Base-by-base conservation (phyloP, 176 grass and related monocot genomes). In the Cenchrus americanus region DNA sequence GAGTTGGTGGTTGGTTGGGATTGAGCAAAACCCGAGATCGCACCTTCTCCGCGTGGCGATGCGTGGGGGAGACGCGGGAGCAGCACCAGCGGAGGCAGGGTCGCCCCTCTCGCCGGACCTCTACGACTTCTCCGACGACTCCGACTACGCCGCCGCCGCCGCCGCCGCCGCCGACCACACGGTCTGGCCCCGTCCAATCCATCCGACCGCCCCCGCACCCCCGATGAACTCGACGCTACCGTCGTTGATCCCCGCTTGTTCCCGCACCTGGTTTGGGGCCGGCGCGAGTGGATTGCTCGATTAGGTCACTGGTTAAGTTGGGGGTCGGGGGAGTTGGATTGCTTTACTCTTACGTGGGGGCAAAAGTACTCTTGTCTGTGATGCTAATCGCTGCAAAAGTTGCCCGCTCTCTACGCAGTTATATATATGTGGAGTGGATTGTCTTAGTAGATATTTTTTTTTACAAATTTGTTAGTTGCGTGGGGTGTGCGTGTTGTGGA, bases 111-210 rank as follows among this genome's bases (percentile, higher is more conserved):
- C 83, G 26, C 76, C 87, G 67, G 96, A 99, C 44, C 86, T 83
- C 62, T 86, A 94, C 86, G 96, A 99, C 63, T 83, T 96, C 89
- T 94, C 96, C 77, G 96, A 99, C 93, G 96, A 99, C 80, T 76
- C 91, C 65, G 96, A 99, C 44, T 99, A 99, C 87, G 96, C 91
- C 32, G 93, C 85, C 50, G 94, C 94, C n/a, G 96, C 83, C 21
- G 43, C 75, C 21, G 43, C 75, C 50, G 47, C 37, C 46, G 72
- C 87, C 76, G 70, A 73, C 79, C 83, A 73, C 80, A 55, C 61
- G 79, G 76, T 78, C 76, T 17, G 50, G 11, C 52, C 57, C 61
- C 34, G 34, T 37, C 34, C 4, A 37, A 26, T 15, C 43, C 44
- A 19, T 24, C 32, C 48, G 8, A 34, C 11, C 42, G 52, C 44